Evolutionary conservation across 257 asterid species (phyloP), one percentile per base, ranked within the genome.

Genomic region (Ilex aquifolium): DNA sequence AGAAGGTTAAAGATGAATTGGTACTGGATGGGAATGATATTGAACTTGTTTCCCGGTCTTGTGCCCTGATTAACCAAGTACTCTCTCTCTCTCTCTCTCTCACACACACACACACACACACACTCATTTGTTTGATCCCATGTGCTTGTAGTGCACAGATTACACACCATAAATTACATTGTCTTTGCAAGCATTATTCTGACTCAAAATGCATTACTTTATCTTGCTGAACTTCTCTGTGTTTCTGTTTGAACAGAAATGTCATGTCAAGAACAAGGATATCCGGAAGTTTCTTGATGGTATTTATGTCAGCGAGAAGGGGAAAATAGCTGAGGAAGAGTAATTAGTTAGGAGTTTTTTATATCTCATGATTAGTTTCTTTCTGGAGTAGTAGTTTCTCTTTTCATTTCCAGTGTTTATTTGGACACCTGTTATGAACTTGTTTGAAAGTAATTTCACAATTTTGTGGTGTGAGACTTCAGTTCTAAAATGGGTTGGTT

Each of bases 201-300:
- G 42, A 36, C 8, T 4, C 42, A 36, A 36, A 36, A 4, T 36
- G 42, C 42, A 36, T 36, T 36, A 8, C 42, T 36, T 36, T 8
- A 4, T 4, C 5, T 53, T 3, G 13, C 66, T 73, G 62, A 68
- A 13, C 14, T 49, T 2, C 5, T 14, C 29, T 13, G n/a, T 59
- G 8, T 61, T 2, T 63, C 40, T 67, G 0, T 54, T 46, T 69
- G 3, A 2, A 62, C 85, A 83, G 95, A 85, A 86, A 86, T 88
- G 95, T 72, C 95, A 83, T 72, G 95, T 88, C 30, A 88, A 88
- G 83, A 88, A 86, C 76, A 88, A 88, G 76, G 96, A 88, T 66
- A 88, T 88, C 64, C 61, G 95, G 72, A 88, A 88, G 74, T 88
- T 88, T 57, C 91, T 88, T 44, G 96, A 85, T 4, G 96, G 96